Evolutionary conservation across 495 filamentous ascomycete species (phyloP).

Genomic region (Xylaria sp.): DNA sequence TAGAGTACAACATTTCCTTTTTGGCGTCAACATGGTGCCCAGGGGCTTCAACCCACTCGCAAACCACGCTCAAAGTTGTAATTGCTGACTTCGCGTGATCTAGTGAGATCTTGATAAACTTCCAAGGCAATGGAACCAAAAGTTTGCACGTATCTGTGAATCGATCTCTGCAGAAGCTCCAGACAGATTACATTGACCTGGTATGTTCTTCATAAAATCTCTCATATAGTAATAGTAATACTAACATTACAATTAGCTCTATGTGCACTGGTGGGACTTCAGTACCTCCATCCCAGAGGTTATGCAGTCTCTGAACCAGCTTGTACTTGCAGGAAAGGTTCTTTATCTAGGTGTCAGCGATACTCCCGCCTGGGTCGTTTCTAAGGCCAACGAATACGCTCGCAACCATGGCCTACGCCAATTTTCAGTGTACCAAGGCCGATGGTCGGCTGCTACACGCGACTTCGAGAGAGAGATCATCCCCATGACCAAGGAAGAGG

Average conservation of each 20-base stretch:
- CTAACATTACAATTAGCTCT: conserved; percentile 42
- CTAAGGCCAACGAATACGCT: conserved; percentile 72
- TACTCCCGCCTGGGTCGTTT: conserved; percentile 74
- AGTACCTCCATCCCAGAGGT: conserved; percentile 68
- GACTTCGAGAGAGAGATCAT: conserved; percentile 77
- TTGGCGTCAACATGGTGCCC: background rate
- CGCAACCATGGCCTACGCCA: conserved; percentile 67
- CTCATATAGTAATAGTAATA: background rate
- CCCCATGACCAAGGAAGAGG: conserved; percentile 68
- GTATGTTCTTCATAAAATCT: conserved; percentile 34
- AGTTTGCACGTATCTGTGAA: conserved; percentile 61
- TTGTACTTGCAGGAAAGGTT: conserved; percentile 68
- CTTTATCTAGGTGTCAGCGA: conserved; percentile 74
- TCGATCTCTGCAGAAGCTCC: conserved; percentile 63
- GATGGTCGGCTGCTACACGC: conserved; percentile 65
- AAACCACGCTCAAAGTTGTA: background rate
- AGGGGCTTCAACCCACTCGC: background rate
- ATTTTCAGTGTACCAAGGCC: conserved; percentile 73
- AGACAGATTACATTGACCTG: conserved; percentile 71
- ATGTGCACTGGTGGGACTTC: conserved; percentile 72
- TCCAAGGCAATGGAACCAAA: conserved; percentile 65
- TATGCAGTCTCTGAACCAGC: conserved; percentile 70
- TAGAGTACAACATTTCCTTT: background rate
- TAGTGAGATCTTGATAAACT: conserved; percentile 61
- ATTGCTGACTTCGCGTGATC: background rate